A percentile compares a stretch with the other conserved stretches of the same genome.
Evolutionary conservation across 202 grass and related monocot genomes (phyloP).

Genomic region (Brachypodium distachyon): DNA sequence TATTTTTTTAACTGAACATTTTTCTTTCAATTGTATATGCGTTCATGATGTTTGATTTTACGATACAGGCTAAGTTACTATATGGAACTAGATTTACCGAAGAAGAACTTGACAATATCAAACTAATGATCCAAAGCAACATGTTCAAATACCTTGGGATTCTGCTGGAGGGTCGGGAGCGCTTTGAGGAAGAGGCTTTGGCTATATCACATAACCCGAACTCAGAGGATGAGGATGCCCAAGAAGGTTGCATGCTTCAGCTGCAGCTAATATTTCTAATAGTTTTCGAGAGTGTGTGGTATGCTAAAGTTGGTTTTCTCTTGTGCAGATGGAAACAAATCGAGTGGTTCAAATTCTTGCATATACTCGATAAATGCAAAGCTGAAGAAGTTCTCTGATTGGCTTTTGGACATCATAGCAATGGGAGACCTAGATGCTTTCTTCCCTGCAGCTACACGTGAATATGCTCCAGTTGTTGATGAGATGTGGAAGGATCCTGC

Average conservation of each 20-base stretch:
- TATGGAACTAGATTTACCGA: slow-evolving; percentile 65
- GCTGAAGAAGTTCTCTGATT: slow-evolving; percentile 94
- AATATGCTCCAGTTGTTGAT: slow-evolving; percentile 88
- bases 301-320: slow-evolving; percentile 9
- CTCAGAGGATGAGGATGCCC: slow-evolving; percentile 17
- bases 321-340: slow-evolving; percentile 44
- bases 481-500: slow-evolving; percentile 89
- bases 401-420: slow-evolving; percentile 95
- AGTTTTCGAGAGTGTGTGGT: slow-evolving; percentile 4
- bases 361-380: slow-evolving; percentile 86
- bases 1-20: no score
- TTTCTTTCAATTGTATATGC: not conserved
- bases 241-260: slow-evolving; percentile 36
- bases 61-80: slow-evolving; percentile 70
- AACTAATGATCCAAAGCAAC: slow-evolving; percentile 98
- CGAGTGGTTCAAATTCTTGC: slow-evolving; percentile 28
- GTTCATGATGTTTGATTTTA: slow-evolving; percentile 9
- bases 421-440: slow-evolving; percentile 87
- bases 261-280: not conserved
- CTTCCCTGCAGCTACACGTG: slow-evolving; percentile 88
- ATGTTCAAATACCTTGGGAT: slow-evolving; percentile 94
- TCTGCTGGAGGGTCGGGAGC: slow-evolving; percentile 87
- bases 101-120: slow-evolving; percentile 83
- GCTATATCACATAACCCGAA: slow-evolving; percentile 25
- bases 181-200: slow-evolving; percentile 92